A percentile compares a stretch with the other conserved stretches of the same genome.
phyloP scores from a whole-genome alignment of 1,139 yeast genomes.

The Hanseniaspora uvarum region DNA sequence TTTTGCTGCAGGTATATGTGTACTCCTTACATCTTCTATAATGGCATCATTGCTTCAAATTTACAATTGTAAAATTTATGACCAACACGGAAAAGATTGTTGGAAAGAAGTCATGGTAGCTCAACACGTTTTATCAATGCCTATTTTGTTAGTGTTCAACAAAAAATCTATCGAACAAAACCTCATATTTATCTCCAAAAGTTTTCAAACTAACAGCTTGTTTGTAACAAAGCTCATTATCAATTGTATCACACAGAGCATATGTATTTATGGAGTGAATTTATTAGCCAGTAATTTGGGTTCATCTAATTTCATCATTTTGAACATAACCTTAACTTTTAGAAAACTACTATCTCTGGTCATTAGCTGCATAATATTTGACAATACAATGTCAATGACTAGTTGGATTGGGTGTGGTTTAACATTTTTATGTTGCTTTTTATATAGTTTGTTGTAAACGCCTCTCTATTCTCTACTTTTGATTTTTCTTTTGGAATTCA shows the following conservation, averaged over 20 bases:
- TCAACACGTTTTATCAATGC: slow-evolving; percentile 48
- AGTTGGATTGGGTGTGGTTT: slow-evolving; percentile 40
- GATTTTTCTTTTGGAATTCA: slow-evolving; percentile 11
- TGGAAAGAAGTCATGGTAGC: slow-evolving; percentile 62
- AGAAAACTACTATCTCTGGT: slow-evolving; percentile 53
- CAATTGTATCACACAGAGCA: slow-evolving; percentile 52
- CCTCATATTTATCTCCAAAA: background rate
- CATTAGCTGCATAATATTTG: slow-evolving; percentile 44
- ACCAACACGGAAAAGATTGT: slow-evolving; percentile 40
- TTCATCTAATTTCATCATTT: slow-evolving; percentile 1
- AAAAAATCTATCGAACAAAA: slow-evolving; percentile 21
- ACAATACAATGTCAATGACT: slow-evolving; percentile 35
- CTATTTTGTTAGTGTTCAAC: slow-evolving; percentile 39
- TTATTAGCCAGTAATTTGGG: slow-evolving; percentile 40
- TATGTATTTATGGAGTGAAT: slow-evolving; percentile 62
- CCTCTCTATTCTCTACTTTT: background rate
- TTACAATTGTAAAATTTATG: slow-evolving; percentile 43
- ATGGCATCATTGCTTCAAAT: slow-evolving; percentile 48
- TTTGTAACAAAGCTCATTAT: slow-evolving; percentile 21
- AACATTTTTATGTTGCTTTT: slow-evolving; percentile 47
- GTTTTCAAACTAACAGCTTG: background rate
- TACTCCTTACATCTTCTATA: slow-evolving; percentile 41
- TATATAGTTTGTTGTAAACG: slow-evolving; percentile 31
- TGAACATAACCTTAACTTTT: slow-evolving; percentile 5
- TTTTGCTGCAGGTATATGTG: slow-evolving; percentile 37